Evolutionary conservation across 1,284 basidiomycete genomes (phyloP).

Genomic region (Ustilago lituana): DNA sequence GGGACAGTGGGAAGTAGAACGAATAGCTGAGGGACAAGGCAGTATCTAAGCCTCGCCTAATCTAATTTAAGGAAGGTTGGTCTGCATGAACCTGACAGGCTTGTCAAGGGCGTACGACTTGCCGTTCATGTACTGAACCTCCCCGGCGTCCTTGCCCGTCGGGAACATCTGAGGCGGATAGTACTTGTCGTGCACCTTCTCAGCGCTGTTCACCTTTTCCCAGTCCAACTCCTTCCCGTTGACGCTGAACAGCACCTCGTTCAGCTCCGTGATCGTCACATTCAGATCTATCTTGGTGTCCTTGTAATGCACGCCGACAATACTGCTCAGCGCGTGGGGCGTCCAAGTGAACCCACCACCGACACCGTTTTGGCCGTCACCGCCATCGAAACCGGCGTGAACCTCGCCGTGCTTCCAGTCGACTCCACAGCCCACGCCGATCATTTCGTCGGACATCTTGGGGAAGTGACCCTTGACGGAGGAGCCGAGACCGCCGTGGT

Average conservation of each 20-base stretch:
- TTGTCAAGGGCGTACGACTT: background rate
- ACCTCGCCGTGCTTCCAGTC: conserved; percentile 23
- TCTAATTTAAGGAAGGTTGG: too few species aligned
- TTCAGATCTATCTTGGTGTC: conserved; percentile 17
- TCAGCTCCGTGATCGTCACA: conserved; percentile 16
- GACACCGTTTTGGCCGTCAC: conserved; percentile 16
- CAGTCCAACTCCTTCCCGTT: conserved; percentile 22
- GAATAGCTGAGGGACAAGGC: too few species aligned
- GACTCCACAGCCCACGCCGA: conserved; percentile 31
- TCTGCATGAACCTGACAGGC: too few species aligned
- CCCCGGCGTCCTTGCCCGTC: background rate
- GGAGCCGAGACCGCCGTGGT: conserved; percentile 16
- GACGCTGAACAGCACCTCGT: conserved; percentile 18
- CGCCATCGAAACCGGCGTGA: conserved; percentile 29
- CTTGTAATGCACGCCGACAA: conserved; percentile 13
- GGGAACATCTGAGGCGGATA: too few species aligned
- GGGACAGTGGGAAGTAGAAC: too few species aligned
- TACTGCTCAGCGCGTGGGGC: conserved; percentile 1
- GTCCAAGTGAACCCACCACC: conserved; percentile 32
- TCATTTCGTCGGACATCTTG: conserved; percentile 1
- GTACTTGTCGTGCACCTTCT: background rate
- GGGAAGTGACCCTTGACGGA: conserved; percentile 27
- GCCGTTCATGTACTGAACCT: background rate
- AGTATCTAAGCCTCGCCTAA: too few species aligned
- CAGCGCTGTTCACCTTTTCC: conserved; percentile 3